These are phyloP conservation scores for Rhodotorula sp. DNA, from an alignment of 1,284 basidiomycete genomes.

Conservation along the genomic window DNA sequence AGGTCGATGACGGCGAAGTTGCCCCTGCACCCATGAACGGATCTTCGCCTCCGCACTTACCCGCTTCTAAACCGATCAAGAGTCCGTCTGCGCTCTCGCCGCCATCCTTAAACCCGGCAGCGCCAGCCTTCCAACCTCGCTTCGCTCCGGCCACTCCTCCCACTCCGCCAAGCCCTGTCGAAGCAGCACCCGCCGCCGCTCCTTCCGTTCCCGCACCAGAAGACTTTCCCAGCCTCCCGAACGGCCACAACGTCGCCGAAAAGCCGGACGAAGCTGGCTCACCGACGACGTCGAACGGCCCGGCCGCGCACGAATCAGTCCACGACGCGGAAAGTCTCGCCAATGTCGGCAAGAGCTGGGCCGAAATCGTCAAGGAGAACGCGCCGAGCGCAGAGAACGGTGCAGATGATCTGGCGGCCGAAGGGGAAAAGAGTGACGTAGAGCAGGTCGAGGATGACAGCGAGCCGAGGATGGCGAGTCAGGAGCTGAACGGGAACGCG, in stretches of 20 bases:
- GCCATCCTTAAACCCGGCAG: conserved; percentile 6
- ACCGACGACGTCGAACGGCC: not conserved
- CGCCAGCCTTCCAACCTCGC: conserved; percentile 13
- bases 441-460: not conserved
- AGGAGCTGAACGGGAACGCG: not conserved
- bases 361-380: conserved; percentile 46
- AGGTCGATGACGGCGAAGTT: too few relatives aligned
- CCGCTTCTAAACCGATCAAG: not conserved
- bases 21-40: not conserved
- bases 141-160: not conserved
- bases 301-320: not conserved
- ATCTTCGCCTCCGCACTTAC: not conserved
- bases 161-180: not conserved
- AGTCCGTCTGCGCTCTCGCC: not conserved
- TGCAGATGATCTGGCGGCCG: not conserved
- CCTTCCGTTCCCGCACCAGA: not conserved
- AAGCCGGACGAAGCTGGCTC: not conserved
- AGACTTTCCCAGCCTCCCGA: not conserved
- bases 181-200: not conserved
- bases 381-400: conserved; percentile 12
- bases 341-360: conserved; percentile 55
- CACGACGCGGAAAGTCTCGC: not conserved
- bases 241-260: not conserved
- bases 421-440: not conserved
- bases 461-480: not conserved